A percentile compares a stretch with the other conserved stretches of the same genome.
These are phyloP conservation scores for Platanthera zijinensis DNA, from an alignment of 106 monocot species.

Conservation along the genomic window DNA sequence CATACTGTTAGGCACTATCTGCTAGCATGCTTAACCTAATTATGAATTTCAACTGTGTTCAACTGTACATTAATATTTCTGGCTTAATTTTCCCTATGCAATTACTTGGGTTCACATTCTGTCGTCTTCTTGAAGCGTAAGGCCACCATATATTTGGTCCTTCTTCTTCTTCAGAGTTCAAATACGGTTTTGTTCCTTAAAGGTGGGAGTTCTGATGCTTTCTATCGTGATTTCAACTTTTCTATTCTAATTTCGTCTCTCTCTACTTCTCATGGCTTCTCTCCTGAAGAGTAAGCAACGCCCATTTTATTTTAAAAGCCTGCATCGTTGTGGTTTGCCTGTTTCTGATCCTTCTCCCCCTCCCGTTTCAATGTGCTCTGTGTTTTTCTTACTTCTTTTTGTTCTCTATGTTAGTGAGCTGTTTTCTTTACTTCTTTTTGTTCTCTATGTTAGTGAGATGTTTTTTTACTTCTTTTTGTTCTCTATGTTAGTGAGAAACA, in stretches of 20 bases:
- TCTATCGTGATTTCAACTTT: neutral
- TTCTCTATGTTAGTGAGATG: too few relatives aligned
- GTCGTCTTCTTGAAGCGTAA: neutral
- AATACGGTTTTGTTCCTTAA: neutral
- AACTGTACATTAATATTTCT: neutral
- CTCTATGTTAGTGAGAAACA: too few relatives aligned
- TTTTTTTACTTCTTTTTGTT: too few relatives aligned
- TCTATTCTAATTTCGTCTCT: neutral
- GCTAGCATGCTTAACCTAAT: neutral
- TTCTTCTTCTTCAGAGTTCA: constrained; percentile 2
- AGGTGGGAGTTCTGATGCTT: neutral
- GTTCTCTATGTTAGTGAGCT: too few relatives aligned
- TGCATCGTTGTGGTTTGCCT: too few relatives aligned
- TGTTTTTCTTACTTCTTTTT: too few relatives aligned
- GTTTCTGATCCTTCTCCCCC: too few relatives aligned
- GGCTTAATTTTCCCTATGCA: neutral
- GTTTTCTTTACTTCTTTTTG: too few relatives aligned
- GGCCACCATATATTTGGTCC: neutral
- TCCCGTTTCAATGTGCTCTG: too few relatives aligned
- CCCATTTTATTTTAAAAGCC: too few relatives aligned
- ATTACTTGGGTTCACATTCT: neutral
- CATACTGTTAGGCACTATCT: neutral
- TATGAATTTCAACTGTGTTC: neutral
- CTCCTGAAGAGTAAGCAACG: too few relatives aligned
- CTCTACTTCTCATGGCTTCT: neutral